A percentile compares a stretch with the other conserved stretches of the same genome.
Conservation (phyloP, 2,329 filamentous ascomycete genomes). For the Pseudogymnoascus sp. region DNA sequence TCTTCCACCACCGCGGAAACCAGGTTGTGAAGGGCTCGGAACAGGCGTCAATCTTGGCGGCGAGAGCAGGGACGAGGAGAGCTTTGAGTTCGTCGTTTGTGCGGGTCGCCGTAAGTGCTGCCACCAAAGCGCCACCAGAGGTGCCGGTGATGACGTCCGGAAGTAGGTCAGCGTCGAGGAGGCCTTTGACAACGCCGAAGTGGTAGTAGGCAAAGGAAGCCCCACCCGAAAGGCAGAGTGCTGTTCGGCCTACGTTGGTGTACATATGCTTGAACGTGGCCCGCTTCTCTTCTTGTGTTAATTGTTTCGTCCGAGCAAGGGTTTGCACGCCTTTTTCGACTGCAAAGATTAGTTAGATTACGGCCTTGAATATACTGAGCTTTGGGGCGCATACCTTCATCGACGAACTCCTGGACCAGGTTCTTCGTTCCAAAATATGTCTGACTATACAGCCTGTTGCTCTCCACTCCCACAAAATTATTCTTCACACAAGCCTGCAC, state of each 20-base stretch:
- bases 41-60: constrained; percentile 75
- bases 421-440: constrained; percentile 98
- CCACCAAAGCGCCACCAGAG: constrained; percentile 85
- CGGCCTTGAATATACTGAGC: neutral
- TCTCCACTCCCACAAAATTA: constrained; percentile 94
- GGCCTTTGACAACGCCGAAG: constrained; percentile 81
- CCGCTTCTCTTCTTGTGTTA: constrained; percentile 66
- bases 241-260: constrained; percentile 86
- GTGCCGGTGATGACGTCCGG: constrained; percentile 95
- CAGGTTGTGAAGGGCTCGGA: constrained; percentile 68
- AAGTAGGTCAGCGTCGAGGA: constrained; percentile 75
- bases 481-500: constrained; percentile 92
- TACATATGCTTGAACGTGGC: constrained; percentile 78
- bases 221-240: constrained; percentile 84
- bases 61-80: constrained; percentile 78
- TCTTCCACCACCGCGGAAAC: constrained; percentile 79
- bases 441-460: constrained; percentile 88
- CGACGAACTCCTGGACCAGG: constrained; percentile 79
- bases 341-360: constrained; percentile 24
- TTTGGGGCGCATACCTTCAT: constrained; percentile 54
- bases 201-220: constrained; percentile 96
- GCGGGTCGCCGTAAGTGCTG: constrained; percentile 75
- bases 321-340: constrained; percentile 60
- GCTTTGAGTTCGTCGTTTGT: constrained; percentile 85
- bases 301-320: constrained; percentile 56